Conservation (phyloP, 108 stramenopile genomes). For the Craspedostauros australis region DNA sequence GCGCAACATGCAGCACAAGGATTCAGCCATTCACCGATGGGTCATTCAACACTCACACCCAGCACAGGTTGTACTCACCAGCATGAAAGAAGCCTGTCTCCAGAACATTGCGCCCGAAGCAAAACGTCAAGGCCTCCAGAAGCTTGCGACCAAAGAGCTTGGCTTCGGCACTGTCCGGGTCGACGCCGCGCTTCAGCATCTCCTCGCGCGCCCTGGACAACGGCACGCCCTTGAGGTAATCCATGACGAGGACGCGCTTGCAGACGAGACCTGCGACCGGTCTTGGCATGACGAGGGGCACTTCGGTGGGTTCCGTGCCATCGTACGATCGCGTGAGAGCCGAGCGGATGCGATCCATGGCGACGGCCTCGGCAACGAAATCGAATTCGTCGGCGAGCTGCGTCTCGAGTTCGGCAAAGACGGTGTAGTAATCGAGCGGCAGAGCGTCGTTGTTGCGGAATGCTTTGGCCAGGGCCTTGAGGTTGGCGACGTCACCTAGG, state of each 20-base stretch:
- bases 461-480: constrained; percentile 79
- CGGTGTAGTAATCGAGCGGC: constrained; percentile 93
- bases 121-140: constrained; percentile 74
- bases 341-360: constrained; percentile 87
- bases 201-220: constrained; percentile 81
- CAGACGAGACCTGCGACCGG: constrained; percentile 83
- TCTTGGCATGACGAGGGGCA: constrained; percentile 83
- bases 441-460: constrained; percentile 61
- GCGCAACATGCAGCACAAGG: no score
- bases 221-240: constrained; percentile 87
- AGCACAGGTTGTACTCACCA: constrained; percentile 39
- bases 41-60: no score
- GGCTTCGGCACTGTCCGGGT: constrained; percentile 83
- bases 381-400: constrained; percentile 91
- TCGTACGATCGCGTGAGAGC: constrained; percentile 47
- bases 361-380: constrained; percentile 92
- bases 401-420: constrained; percentile 82
- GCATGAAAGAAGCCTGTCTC: constrained; percentile 94
- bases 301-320: constrained; percentile 38
- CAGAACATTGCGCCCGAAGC: constrained; percentile 87
- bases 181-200: constrained; percentile 80
- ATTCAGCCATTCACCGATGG: no score
- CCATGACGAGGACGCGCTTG: constrained; percentile 88
- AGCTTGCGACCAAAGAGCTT: constrained; percentile 85
- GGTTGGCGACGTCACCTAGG: constrained; percentile 87